These are phyloP conservation scores for Backusella luteola DNA, from an alignment of 192 early-diverging fungal genomes.

Conservation along the genomic window DNA sequence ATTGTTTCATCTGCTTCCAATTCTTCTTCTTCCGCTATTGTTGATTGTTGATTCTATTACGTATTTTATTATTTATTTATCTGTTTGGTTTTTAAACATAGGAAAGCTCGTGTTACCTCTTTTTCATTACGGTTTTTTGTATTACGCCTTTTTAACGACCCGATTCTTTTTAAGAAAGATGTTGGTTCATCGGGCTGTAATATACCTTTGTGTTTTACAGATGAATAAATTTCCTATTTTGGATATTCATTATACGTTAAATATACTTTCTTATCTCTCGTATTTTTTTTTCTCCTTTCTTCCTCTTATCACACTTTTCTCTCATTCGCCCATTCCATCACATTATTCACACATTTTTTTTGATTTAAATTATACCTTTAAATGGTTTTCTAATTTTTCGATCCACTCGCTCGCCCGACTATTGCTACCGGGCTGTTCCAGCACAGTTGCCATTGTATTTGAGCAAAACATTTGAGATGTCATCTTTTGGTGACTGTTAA, in stretches of 20 bases:
- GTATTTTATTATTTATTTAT: not conserved
- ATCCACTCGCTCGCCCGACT: slow-evolving; percentile 34
- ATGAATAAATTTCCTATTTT: slow-evolving; percentile 13
- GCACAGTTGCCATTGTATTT: slow-evolving; percentile 59
- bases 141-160: slow-evolving; percentile 11
- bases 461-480: slow-evolving; percentile 64
- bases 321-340: not conserved
- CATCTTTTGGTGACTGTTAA: slow-evolving; percentile 65
- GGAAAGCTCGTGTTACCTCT: not conserved
- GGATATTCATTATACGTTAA: not conserved
- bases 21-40: not conserved
- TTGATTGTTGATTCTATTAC: not conserved
- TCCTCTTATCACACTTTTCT: not conserved
- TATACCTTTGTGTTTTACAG: slow-evolving; percentile 9
- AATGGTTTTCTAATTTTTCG: slow-evolving; percentile 46
- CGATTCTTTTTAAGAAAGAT: slow-evolving; percentile 14
- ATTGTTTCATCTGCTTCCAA: not conserved
- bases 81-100: no score
- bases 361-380: slow-evolving; percentile 36
- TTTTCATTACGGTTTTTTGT: slow-evolving; percentile 2
- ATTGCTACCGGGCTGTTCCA: slow-evolving; percentile 29
- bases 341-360: not conserved
- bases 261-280: not conserved
- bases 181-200: slow-evolving; percentile 11
- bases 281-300: not conserved